Conservation (phyloP, 108 stramenopile genomes). For the Asterionellopsis glacialis region DNA sequence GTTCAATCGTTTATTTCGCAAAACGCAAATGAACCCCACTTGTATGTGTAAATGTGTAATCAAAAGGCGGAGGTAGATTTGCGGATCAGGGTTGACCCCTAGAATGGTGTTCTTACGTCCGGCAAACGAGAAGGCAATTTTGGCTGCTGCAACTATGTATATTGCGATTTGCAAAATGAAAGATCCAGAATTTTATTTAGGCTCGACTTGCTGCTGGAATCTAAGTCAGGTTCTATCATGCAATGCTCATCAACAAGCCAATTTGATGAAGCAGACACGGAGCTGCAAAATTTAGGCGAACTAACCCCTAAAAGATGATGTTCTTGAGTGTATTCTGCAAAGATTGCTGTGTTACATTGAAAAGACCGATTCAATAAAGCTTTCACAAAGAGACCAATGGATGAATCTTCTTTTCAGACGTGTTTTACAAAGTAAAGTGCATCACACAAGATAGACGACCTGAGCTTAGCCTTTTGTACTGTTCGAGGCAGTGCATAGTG, state of each 20-base stretch:
- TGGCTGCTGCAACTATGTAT: conserved; percentile 39
- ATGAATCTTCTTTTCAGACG: too few species aligned
- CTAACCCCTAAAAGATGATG: conserved; percentile 34
- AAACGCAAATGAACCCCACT: conserved; percentile 7
- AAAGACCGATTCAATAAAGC: too few species aligned
- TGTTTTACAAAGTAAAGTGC: too few species aligned
- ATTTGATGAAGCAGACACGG: conserved; percentile 51
- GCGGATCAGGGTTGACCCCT: conserved; percentile 48
- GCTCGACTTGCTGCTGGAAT: conserved; percentile 63
- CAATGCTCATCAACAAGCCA: conserved; percentile 48
- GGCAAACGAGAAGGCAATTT: conserved; percentile 63
- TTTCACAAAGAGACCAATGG: too few species aligned
- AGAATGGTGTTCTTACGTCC: conserved; percentile 47
- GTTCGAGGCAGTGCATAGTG: conserved; percentile 10
- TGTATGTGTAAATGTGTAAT: conserved; percentile 42
- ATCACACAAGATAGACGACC: too few species aligned
- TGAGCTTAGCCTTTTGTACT: neutral
- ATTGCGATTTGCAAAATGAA: conserved; percentile 18
- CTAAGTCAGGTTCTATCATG: conserved; percentile 49
- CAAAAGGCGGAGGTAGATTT: conserved; percentile 40
- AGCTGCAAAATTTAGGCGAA: conserved; percentile 51
- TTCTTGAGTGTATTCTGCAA: neutral
- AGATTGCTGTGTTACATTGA: too few species aligned
- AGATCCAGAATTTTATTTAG: conserved; percentile 13
- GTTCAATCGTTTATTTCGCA: too few species aligned